Conservation (phyloP, 192 early-diverging fungal species). For the Backusella parvicylindrica region DNA sequence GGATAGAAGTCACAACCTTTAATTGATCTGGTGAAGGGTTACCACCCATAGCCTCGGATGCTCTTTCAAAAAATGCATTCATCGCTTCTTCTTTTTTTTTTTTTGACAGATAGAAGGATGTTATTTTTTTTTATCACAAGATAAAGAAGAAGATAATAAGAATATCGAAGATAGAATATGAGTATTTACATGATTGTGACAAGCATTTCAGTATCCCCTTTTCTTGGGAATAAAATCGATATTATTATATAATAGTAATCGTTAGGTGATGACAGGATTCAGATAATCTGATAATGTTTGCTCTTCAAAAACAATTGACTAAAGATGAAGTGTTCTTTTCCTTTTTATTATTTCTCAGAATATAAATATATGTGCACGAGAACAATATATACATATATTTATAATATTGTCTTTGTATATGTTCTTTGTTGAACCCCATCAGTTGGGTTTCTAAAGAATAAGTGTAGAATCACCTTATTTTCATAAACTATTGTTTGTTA, state of each 20-base stretch:
- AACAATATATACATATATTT: not conserved
- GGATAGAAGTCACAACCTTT: slow-evolving; percentile 48
- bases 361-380: not conserved
- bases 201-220: not conserved
- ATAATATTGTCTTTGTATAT: not conserved
- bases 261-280: not conserved
- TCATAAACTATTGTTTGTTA: not conserved
- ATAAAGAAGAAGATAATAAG: not conserved
- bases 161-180: not conserved
- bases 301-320: no score
- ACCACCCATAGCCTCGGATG: slow-evolving; percentile 18
- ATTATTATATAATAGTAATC: not conserved
- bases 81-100: not conserved
- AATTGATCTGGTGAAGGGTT: slow-evolving; percentile 54
- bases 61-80: slow-evolving; percentile 12
- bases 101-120: not conserved
- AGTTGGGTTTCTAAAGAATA: not conserved
- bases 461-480: not conserved
- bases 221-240: not conserved
- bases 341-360: not conserved
- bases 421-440: not conserved
- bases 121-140: not conserved
- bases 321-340: not conserved
- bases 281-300: no score
- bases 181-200: not conserved